These are phyloP conservation scores for Malania oleifera DNA, from an alignment of 164 flowering plant genomes.

Conservation along the genomic window DNA sequence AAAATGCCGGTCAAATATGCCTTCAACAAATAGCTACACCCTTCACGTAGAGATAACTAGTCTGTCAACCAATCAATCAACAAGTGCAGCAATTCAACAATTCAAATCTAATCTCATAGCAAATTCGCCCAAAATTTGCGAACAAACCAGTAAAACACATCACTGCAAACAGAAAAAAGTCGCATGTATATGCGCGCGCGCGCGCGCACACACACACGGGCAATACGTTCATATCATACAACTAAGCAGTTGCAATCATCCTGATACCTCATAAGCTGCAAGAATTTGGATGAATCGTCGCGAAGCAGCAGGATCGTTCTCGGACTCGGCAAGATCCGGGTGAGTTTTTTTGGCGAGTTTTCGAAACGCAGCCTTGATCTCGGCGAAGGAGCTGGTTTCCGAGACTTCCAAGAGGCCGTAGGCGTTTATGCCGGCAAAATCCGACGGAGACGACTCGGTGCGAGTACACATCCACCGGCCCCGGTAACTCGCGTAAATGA, in stretches of 20 bases:
- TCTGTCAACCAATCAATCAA: too few species aligned
- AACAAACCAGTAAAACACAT: too few species aligned
- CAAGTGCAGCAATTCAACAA: too few species aligned
- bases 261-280: conserved; percentile 81
- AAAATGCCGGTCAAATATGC: too few species aligned
- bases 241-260: background rate
- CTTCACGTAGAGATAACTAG: too few species aligned
- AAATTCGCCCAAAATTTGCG: too few species aligned
- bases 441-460: conserved; percentile 32
- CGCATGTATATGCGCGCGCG: background rate
- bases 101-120: too few species aligned
- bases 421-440: conserved; percentile 50
- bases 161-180: too few species aligned
- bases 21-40: too few species aligned
- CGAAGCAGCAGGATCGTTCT: conserved; percentile 33
- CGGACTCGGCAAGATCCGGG: conserved; percentile 58
- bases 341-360: conserved; percentile 87
- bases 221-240: background rate
- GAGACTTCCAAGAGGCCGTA: conserved; percentile 65
- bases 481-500: conserved; percentile 1
- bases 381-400: conserved; percentile 55
- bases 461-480: conserved; percentile 31
- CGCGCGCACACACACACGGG: too few species aligned
- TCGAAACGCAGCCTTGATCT: conserved; percentile 79
- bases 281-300: conserved; percentile 67